Conservation (phyloP, 129 eudicot species). For the Flaveria ramosissima region DNA sequence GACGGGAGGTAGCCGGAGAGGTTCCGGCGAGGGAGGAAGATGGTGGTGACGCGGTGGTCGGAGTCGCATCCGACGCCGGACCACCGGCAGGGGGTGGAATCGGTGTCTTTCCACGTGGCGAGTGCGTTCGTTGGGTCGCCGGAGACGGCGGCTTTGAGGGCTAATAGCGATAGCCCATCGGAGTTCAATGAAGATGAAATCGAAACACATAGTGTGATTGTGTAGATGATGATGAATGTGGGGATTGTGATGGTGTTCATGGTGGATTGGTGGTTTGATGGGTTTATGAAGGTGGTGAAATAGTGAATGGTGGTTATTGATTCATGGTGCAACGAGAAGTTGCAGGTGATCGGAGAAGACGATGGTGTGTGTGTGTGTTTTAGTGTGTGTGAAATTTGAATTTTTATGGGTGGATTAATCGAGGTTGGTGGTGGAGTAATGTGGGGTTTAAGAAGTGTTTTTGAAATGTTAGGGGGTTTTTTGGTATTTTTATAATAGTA, state of each 20-base stretch:
- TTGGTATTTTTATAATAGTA: constrained; percentile 19
- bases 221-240: constrained; percentile 11
- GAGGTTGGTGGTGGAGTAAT: constrained; percentile 44
- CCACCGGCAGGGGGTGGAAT: constrained; percentile 78
- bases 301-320: background rate
- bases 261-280: constrained; percentile 15
- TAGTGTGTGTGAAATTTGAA: constrained; percentile 30
- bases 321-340: constrained; percentile 34
- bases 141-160: constrained; percentile 83
- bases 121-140: constrained; percentile 63
- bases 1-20: constrained; percentile 92
- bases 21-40: constrained; percentile 53
- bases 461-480: constrained; percentile 32
- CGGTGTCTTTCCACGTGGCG: constrained; percentile 59
- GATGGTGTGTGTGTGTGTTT: background rate
- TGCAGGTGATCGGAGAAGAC: constrained; percentile 20
- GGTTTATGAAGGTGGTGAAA: too few species aligned
- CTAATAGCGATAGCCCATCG: constrained; percentile 81
- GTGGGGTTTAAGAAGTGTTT: constrained; percentile 25
- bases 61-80: constrained; percentile 63
- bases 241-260: constrained; percentile 18
- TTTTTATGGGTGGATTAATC: constrained; percentile 41
- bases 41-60: constrained; percentile 43
- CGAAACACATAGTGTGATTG: constrained; percentile 22
- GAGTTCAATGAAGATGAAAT: constrained; percentile 52